Evolutionary conservation across 225 moss, liverwort and hornwort genomes (phyloP).

Genomic region (Antitrichia curtipendula): DNA sequence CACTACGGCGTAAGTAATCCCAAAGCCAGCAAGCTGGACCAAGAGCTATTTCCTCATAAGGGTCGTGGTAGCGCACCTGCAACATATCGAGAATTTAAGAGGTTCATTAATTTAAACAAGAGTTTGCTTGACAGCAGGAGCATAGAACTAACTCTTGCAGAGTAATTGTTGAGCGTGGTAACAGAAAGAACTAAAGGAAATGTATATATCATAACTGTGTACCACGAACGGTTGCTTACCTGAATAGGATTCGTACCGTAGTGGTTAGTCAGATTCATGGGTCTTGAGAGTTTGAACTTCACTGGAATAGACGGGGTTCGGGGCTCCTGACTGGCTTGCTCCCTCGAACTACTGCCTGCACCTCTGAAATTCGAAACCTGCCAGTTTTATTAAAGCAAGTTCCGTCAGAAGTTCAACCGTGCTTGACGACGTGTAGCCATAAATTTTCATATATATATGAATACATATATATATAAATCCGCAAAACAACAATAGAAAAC

Average conservation of each 20-base stretch:
- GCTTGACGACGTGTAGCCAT: neutral
- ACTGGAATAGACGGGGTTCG: slow-evolving; percentile 55
- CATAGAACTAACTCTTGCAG: neutral
- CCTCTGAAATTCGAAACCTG: slow-evolving; percentile 77
- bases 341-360: slow-evolving; percentile 69
- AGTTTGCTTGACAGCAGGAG: neutral
- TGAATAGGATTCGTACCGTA: slow-evolving; percentile 46
- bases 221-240: slow-evolving; percentile 9
- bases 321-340: slow-evolving; percentile 79
- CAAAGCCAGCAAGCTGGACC: slow-evolving; percentile 99
- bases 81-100: neutral
- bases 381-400: neutral
- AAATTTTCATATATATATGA: neutral
- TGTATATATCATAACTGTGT: neutral
- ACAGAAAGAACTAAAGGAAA: neutral
- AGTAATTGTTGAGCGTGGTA: neutral
- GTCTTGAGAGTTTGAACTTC: slow-evolving; percentile 54
- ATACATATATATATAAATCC: too few relatives aligned
- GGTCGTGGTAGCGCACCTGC: slow-evolving; percentile 79
- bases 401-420: neutral
- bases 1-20: slow-evolving; percentile 93
- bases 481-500: too few relatives aligned
- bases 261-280: slow-evolving; percentile 17
- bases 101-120: neutral
- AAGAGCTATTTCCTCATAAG: slow-evolving; percentile 83